phyloP scores from a whole-genome alignment of 495 filamentous ascomycete genomes.

The Immersiella caudata region DNA sequence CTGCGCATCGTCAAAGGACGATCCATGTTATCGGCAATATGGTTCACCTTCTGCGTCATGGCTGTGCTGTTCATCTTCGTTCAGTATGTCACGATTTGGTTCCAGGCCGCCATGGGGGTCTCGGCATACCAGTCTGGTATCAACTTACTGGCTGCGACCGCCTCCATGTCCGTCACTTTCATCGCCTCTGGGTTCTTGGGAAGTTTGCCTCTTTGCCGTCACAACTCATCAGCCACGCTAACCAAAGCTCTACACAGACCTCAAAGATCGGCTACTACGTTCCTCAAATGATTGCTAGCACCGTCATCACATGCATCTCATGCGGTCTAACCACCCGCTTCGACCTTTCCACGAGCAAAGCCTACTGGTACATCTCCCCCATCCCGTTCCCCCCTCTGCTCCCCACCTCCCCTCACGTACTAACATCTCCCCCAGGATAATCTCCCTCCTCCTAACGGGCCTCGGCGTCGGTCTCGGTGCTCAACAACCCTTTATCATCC shows the following conservation, averaged over 20 bases:
- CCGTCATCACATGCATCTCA: slow-evolving; percentile 57
- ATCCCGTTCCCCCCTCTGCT: not conserved
- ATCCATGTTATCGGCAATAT: slow-evolving; percentile 56
- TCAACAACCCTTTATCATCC: slow-evolving; percentile 59
- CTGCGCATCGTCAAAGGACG: slow-evolving; percentile 66
- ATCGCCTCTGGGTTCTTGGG: slow-evolving; percentile 57
- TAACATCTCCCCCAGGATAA: slow-evolving; percentile 56
- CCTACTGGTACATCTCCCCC: slow-evolving; percentile 44
- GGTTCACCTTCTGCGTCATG: slow-evolving; percentile 55
- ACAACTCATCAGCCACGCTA: slow-evolving; percentile 30
- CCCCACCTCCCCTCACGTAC: not conserved
- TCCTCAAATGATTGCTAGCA: slow-evolving; percentile 55
- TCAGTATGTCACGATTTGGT: slow-evolving; percentile 67
- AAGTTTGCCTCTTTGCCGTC: slow-evolving; percentile 35
- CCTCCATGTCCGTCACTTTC: slow-evolving; percentile 40
- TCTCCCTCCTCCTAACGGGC: slow-evolving; percentile 64
- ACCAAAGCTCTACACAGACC: slow-evolving; percentile 33
- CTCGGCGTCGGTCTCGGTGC: slow-evolving; percentile 63
- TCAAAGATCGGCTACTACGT: slow-evolving; percentile 59
- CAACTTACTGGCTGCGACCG: slow-evolving; percentile 50
- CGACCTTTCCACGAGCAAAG: slow-evolving; percentile 42
- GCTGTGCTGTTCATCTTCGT: slow-evolving; percentile 60
- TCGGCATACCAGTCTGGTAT: slow-evolving; percentile 55
- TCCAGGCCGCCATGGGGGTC: slow-evolving; percentile 60
- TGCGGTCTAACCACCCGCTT: slow-evolving; percentile 64